Base-by-base conservation (phyloP, 2,329 filamentous ascomycete genomes). In the Huntiella moniliformis region DNA sequence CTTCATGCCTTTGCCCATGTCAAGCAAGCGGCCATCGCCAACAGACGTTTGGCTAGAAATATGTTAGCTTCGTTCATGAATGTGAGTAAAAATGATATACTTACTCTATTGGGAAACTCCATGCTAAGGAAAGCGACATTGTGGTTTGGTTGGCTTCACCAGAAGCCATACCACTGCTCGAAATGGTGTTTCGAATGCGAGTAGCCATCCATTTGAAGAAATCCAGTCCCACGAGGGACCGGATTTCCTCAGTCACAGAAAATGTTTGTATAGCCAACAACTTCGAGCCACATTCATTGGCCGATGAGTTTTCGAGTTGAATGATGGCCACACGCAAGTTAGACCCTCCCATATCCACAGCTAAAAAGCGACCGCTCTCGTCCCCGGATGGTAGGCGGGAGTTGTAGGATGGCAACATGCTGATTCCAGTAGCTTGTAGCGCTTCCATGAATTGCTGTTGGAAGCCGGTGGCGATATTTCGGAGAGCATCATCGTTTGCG, bases 181-280 rank as follows among this genome's bases (percentile, higher is more conserved):
- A 58, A 8, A 80, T 60, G 1, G 73, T 74, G 42, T 77, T 69
- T 44, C 63, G 57, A 53, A 80, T 76, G 51, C 66, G 68, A 37
- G 64, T 62, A 1, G 75, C 76, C 68, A 81, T 77, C 77, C 77
- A 82, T 56, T 76, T 67, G 52, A 81, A 82, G 54, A 81, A 79
- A 0, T 59, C 63, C 53, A 68, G 67, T 12, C 77, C 77, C 50
- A 68, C 63, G 1, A 79, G 63, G 48, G 62, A 61, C 58, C 74
- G 78, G 45, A 78, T 62, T 15, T 65, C 59, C 22, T 63, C 64
- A 46, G 64, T 66, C 53, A 80, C 79, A 54, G 65, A 67, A 58
- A 73, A 77, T 39, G 65, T 67, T 28, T 28, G 22, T 28, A 28
- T 28, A 8, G 22, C 22, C 22, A 28, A 8, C 7, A 28, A 28